Percentiles rank a stretch among this genome's conserved stretches.
phyloP scores from a whole-genome alignment of 495 filamentous ascomycete species.

The Lichina pygmaea region DNA sequence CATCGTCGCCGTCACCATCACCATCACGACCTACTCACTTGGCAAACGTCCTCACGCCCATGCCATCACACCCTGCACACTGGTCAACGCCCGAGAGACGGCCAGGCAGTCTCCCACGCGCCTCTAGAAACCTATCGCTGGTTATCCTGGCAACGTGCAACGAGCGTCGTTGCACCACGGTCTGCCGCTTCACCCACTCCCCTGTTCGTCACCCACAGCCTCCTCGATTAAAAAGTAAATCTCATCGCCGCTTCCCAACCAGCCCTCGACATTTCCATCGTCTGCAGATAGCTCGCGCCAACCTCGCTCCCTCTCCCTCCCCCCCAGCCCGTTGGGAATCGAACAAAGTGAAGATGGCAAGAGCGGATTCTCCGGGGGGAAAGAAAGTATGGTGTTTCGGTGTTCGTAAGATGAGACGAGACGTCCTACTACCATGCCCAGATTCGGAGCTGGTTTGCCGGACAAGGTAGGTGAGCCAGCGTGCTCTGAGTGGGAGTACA shows the following conservation, averaged over 20 bases:
- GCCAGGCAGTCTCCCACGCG: too few species aligned
- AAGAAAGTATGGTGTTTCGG: not conserved
- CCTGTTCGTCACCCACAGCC: too few species aligned
- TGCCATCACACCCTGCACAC: too few species aligned
- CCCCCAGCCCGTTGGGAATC: not conserved
- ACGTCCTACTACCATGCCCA: constrained; percentile 31
- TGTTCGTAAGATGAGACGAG: not conserved
- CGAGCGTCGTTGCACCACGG: too few species aligned
- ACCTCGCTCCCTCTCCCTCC: not conserved
- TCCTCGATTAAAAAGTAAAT: too few species aligned
- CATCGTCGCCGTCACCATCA: too few species aligned
- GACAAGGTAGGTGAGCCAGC: constrained; percentile 8
- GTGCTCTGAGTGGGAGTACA: not conserved
- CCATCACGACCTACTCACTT: too few species aligned
- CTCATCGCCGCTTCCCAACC: not conserved
- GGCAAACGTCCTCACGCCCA: too few species aligned
- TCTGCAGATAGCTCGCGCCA: not conserved
- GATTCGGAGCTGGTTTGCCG: constrained; percentile 42
- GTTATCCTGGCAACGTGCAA: too few species aligned
- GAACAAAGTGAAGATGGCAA: not conserved
- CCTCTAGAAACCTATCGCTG: too few species aligned
- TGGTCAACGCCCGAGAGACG: too few species aligned
- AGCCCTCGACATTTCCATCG: not conserved
- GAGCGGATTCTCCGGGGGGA: not conserved
- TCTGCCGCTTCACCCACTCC: too few species aligned